Base-by-base conservation (phyloP, 2,329 filamentous ascomycete genomes). In the Annulohypoxylon truncatum region DNA sequence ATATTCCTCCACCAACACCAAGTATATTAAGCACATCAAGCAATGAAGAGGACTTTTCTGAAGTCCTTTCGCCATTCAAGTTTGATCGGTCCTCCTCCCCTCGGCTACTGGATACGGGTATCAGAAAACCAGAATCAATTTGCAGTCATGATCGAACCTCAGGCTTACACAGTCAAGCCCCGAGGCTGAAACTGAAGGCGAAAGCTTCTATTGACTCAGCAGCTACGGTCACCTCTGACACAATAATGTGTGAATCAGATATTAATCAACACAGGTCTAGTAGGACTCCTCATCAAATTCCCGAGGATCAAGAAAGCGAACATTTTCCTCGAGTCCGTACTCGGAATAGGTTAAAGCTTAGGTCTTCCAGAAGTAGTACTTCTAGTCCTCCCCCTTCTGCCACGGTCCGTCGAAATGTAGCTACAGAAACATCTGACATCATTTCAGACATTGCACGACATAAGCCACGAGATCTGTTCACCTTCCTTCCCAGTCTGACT, bases 41-140 rank as follows among this genome's bases (percentile, higher is more conserved):
- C 15, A 72, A 74, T 18, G 74, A 73, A 53, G 72, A 72, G 6
- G 67, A 75, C 15, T 75, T 71, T 42, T 55, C 67, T n/a, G 72
- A 76, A 35, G 71, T 76, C 51, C 68, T 76, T 15, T 62, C 71
- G 15, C 74, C 75, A 6, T 76, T 75, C 58, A 68, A 44, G 33
- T 73, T 74, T 53, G 46, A 66, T 13, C 22, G 44, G 9, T 42
- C 64, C 18, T 59, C 55, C 18, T 58, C 58, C 7, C 38, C 52
- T 10, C 56, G 26, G 20, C 42, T 40, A 31, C 35, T 46, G 20
- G 55, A 50, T 31, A 22, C 15, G 26, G 20, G 24, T 8, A 13
- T 20, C n/a, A 33, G n/a, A 31, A 42, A 50, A 5, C 7, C 26
- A 20, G 28, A 38, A 15, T 15, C 55, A 18, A 40, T 33, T 2